Conservation (phyloP, 2,329 filamentous ascomycete genomes). For the Tolypocladium inflatum region DNA sequence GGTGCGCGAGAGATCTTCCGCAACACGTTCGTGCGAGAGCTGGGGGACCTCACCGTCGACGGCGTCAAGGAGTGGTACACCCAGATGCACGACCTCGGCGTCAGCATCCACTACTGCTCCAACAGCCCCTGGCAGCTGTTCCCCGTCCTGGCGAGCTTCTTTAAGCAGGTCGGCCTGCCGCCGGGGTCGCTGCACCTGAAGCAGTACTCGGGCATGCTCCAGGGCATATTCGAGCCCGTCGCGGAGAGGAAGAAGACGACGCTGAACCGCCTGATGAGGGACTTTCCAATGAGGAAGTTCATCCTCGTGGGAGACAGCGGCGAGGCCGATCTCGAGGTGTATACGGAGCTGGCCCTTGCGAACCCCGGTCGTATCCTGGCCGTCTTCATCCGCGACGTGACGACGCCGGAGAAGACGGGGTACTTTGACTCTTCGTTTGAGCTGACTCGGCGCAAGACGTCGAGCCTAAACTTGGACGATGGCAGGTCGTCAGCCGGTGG, state of each 20-base stretch:
- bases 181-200: conserved; percentile 90
- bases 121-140: conserved; percentile 98
- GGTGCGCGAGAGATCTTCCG: conserved; percentile 92
- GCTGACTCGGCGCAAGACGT: conserved; percentile 13
- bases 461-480: conserved; percentile 17
- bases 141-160: conserved; percentile 78
- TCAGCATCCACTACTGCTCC: conserved; percentile 94
- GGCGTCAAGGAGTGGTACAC: conserved; percentile 89
- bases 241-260: conserved; percentile 89
- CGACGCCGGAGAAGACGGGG: conserved; percentile 57
- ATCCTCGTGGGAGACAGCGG: conserved; percentile 91
- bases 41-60: conserved; percentile 71
- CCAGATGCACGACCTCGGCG: conserved; percentile 65
- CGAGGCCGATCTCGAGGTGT: conserved; percentile 93
- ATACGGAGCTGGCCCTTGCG: conserved; percentile 81
- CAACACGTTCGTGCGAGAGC: conserved; percentile 86
- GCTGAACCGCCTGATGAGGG: conserved; percentile 72
- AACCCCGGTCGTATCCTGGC: conserved; percentile 77
- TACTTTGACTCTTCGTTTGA: conserved; percentile 64
- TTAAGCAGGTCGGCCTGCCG: conserved; percentile 70
- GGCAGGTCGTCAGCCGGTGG: conserved; percentile 3
- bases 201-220: conserved; percentile 92
- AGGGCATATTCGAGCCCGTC: conserved; percentile 96
- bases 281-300: conserved; percentile 86
- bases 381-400: conserved; percentile 93